Evolutionary conservation across 208 protist species (phyloP).

Genomic region (Trypanosomatidae sp.): DNA sequence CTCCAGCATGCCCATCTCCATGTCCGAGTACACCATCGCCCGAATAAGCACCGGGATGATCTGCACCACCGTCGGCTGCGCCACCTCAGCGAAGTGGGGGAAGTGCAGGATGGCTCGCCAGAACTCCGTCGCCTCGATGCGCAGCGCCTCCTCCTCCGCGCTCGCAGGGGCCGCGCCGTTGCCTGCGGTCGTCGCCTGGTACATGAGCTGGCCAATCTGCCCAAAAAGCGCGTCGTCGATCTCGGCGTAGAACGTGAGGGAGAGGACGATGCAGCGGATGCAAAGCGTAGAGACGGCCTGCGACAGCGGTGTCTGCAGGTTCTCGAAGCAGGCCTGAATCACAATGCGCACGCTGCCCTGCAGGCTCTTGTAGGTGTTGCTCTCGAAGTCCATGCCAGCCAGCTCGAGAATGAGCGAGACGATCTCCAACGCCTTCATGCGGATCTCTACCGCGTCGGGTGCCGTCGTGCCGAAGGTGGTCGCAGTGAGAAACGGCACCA

Average conservation of each 20-base stretch:
- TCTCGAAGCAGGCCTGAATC: constrained; percentile 68
- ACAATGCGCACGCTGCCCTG: constrained; percentile 39
- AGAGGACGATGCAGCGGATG: constrained; percentile 68
- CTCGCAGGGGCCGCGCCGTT: constrained; percentile 14
- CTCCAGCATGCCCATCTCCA: constrained; percentile 87
- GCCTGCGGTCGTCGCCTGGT: constrained; percentile 41
- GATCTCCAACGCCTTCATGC: constrained; percentile 60
- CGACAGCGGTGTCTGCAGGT: constrained; percentile 50
- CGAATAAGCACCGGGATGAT: constrained; percentile 83
- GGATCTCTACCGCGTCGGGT: constrained; percentile 38
- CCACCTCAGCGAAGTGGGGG: constrained; percentile 64
- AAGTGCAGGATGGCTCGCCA: constrained; percentile 78
- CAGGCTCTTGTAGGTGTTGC: constrained; percentile 59
- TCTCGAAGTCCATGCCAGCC: constrained; percentile 55
- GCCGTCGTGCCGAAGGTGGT: constrained; percentile 20
- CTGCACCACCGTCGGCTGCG: constrained; percentile 42
- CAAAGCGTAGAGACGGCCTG: constrained; percentile 46
- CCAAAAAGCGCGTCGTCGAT: constrained; percentile 56
- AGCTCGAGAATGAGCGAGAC: constrained; percentile 61
- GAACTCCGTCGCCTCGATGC: constrained; percentile 86
- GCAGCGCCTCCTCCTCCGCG: constrained; percentile 55
- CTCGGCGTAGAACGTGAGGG: constrained; percentile 61
- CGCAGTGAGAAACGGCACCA: constrained; percentile 46
- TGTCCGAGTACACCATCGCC: constrained; percentile 91
- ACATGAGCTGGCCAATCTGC: constrained; percentile 60